A percentile compares a stretch with the other conserved stretches of the same genome.
These are phyloP conservation scores for Ensete ventricosum DNA, from an alignment of 176 grass and related monocot species.

Conservation along the genomic window DNA sequence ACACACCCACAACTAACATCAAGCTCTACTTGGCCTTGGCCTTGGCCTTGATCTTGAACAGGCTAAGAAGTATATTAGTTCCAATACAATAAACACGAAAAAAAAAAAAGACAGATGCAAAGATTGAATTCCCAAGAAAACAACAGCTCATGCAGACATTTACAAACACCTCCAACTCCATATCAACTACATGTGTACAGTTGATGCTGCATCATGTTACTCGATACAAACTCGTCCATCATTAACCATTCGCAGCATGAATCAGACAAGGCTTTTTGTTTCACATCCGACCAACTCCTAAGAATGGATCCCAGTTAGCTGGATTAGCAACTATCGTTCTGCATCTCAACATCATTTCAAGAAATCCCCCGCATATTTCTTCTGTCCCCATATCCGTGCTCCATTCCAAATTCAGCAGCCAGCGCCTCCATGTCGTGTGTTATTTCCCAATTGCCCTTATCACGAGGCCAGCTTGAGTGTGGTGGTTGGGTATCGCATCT, in stretches of 20 bases:
- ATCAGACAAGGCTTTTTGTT: background rate
- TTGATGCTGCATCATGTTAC: background rate
- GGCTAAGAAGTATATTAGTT: no score
- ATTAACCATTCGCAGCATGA: background rate
- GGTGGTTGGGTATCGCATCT: conserved; percentile 12
- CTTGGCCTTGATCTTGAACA: no score
- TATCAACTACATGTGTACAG: conserved; percentile 2
- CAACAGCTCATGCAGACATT: background rate
- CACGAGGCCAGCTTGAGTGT: background rate
- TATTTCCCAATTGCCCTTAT: conserved; percentile 20
- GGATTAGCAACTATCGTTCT: background rate
- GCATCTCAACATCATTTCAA: background rate
- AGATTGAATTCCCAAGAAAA: background rate
- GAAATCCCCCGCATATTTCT: background rate
- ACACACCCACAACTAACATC: no score
- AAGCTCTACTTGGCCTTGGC: no score
- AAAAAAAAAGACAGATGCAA: background rate
- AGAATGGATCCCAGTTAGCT: background rate
- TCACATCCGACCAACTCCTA: background rate
- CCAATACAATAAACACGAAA: no score
- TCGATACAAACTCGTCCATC: background rate
- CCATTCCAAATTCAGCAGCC: conserved; percentile 35
- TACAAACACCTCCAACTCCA: conserved; percentile 1
- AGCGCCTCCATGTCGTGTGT: conserved; percentile 36
- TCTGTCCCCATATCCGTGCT: conserved; percentile 10